A percentile compares a stretch with the other conserved stretches of the same genome.
Evolutionary conservation across 1,284 basidiomycete genomes (phyloP).

Genomic region (Marasmius sp.): DNA sequence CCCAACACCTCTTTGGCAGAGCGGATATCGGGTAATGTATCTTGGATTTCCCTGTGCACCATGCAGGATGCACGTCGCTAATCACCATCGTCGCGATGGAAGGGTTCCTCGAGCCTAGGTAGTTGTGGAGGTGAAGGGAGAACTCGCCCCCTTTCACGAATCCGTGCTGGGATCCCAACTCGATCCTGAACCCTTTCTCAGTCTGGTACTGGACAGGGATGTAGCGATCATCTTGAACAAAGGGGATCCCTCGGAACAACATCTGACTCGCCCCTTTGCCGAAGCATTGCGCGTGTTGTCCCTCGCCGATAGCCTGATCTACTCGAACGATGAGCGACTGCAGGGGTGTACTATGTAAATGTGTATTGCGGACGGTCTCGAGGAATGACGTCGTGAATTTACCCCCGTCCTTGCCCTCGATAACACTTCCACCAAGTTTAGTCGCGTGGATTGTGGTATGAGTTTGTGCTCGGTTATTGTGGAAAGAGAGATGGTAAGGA

Average conservation of each 20-base stretch:
- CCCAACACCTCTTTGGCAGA: slow-evolving; percentile 48
- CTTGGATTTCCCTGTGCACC: slow-evolving; percentile 48
- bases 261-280: slow-evolving; percentile 49
- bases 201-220: slow-evolving; percentile 42
- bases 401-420: slow-evolving; percentile 61
- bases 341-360: slow-evolving; percentile 55
- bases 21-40: slow-evolving; percentile 23
- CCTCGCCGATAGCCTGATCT: slow-evolving; percentile 26
- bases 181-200: slow-evolving; percentile 42
- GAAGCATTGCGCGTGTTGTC: slow-evolving; percentile 51
- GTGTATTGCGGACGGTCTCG: slow-evolving; percentile 39
- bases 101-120: slow-evolving; percentile 53
- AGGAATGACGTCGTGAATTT: slow-evolving; percentile 57
- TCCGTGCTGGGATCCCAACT: slow-evolving; percentile 59
- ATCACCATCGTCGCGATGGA: slow-evolving; percentile 48
- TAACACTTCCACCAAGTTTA: slow-evolving; percentile 47
- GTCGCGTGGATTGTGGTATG: slow-evolving; percentile 60
- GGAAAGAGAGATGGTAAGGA: slow-evolving; percentile 45
- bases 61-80: slow-evolving; percentile 54
- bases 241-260: slow-evolving; percentile 57
- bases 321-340: slow-evolving; percentile 46
- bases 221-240: slow-evolving; percentile 46
- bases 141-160: slow-evolving; percentile 60
- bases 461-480: slow-evolving; percentile 36
- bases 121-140: slow-evolving; percentile 59